Conservation (phyloP, 257 asterid species). For the Solanum ossicruentum region DNA sequence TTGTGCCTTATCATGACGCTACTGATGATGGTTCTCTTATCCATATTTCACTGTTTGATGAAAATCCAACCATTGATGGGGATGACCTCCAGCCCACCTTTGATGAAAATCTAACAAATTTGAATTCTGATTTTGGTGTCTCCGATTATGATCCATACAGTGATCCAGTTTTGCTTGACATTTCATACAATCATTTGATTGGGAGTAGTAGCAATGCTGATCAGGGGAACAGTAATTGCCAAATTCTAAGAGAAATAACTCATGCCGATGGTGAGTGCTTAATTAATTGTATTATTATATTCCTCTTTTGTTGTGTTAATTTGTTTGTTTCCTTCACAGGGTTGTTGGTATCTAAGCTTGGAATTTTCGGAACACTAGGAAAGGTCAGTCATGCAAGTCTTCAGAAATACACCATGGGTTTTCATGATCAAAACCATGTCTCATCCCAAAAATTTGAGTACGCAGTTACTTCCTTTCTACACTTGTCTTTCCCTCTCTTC, state of each 20-base stretch:
- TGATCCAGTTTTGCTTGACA: neutral
- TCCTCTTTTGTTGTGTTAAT: neutral
- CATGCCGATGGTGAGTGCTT: conserved; percentile 40
- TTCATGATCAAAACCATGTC: conserved; percentile 17
- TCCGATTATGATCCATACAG: conserved; percentile 3
- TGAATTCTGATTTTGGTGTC: neutral
- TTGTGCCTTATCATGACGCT: conserved; percentile 4
- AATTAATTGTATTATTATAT: neutral
- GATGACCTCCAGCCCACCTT: neutral
- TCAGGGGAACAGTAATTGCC: conserved; percentile 17
- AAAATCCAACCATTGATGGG: neutral
- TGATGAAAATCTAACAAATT: neutral
- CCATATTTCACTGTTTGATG: conserved; percentile 6
- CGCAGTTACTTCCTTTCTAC: neutral
- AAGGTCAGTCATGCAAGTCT: conserved; percentile 44
- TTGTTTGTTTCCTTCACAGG: conserved; percentile 16
- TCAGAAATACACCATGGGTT: conserved; percentile 19
- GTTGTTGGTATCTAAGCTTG: conserved; percentile 25
- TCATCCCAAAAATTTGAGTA: conserved; percentile 44
- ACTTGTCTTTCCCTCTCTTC: neutral
- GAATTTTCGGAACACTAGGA: conserved; percentile 58
- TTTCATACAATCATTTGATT: neutral
- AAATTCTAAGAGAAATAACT: conserved; percentile 36
- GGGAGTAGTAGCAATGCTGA: conserved; percentile 1
- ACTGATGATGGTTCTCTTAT: neutral